phyloP scores from a whole-genome alignment of 75 land plant genomes.

The Larix kaempferi region DNA sequence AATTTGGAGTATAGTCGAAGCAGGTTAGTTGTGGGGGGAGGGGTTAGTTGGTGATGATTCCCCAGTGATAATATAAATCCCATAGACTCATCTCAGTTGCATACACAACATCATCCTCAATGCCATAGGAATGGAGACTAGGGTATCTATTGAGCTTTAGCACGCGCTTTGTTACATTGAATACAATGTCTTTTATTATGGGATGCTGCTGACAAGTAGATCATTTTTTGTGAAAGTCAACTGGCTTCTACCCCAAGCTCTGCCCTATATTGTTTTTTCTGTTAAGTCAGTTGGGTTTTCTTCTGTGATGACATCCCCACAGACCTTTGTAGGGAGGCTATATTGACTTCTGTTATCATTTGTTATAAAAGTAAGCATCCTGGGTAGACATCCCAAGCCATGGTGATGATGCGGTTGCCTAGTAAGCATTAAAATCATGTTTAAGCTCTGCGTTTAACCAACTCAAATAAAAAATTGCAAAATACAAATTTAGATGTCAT shows the following conservation, averaged over 20 bases:
- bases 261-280: background rate
- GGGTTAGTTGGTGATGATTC: background rate
- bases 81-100: background rate
- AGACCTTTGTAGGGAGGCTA: background rate
- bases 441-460: background rate
- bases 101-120: background rate
- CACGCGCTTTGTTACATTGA: background rate
- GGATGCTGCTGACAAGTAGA: background rate
- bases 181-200: background rate
- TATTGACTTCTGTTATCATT: background rate
- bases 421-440: background rate
- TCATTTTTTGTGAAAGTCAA: background rate
- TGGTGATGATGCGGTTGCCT: background rate
- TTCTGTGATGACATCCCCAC: background rate
- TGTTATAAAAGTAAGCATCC: background rate
- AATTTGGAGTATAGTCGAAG: background rate
- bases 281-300: background rate
- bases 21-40: background rate
- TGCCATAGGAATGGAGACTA: background rate
- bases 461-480: background rate
- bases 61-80: background rate
- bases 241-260: background rate
- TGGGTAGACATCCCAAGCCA: background rate
- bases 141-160: background rate
- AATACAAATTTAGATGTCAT: no score